These are phyloP conservation scores for Chlorella sp. DNA, from an alignment of 139 green algal genomes.

Conservation along the genomic window DNA sequence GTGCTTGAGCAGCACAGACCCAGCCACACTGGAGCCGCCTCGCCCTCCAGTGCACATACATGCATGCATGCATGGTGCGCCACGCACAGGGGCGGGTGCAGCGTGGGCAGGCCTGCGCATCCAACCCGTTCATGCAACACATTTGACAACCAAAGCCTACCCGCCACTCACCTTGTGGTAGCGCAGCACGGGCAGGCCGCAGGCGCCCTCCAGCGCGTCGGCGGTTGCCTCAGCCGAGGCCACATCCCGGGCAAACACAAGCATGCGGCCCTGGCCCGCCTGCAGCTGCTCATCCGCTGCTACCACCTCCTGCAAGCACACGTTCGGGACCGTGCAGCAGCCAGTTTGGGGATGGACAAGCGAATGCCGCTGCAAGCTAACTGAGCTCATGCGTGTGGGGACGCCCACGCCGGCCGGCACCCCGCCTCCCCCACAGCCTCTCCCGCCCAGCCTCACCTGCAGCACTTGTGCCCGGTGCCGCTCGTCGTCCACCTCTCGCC, in stretches of 20 bases:
- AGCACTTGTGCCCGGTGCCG: constrained; percentile 3
- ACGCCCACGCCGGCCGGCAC: no score
- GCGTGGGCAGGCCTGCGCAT: no score
- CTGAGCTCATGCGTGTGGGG: no score
- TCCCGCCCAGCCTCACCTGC: not conserved
- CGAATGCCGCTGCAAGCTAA: no score
- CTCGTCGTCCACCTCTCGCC: constrained; percentile 37
- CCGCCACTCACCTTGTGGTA: constrained; percentile 51
- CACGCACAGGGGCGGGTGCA: no score
- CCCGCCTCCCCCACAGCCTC: not conserved
- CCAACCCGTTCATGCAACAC: no score
- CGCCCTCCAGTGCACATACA: no score
- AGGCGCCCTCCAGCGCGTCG: constrained; percentile 41
- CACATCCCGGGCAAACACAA: constrained; percentile 84
- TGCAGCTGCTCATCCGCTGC: constrained; percentile 7
- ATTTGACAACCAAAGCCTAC: no score
- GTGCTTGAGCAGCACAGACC: no score
- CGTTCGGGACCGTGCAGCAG: not conserved
- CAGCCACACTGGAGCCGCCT: no score
- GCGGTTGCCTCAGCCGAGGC: constrained; percentile 56
- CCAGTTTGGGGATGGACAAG: not conserved
- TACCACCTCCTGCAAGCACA: constrained; percentile 35
- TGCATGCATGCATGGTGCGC: no score
- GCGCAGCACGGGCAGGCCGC: constrained; percentile 32
- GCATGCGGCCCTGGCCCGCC: constrained; percentile 51